phyloP scores from a whole-genome alignment of 2,329 filamentous ascomycete genomes.

The Alternaria sp. region DNA sequence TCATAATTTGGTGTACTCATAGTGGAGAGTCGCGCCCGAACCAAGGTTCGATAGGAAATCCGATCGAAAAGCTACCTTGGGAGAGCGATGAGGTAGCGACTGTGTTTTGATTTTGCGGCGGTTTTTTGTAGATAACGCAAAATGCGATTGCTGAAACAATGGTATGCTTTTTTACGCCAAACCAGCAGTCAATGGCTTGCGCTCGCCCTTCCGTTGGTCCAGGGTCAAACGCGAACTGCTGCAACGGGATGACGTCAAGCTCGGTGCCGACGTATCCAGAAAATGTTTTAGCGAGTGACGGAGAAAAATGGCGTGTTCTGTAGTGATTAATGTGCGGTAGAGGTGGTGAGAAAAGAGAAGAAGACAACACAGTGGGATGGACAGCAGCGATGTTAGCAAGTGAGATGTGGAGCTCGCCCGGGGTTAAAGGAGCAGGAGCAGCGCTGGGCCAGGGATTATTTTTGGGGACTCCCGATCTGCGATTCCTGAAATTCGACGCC shows the following conservation, averaged over 20 bases:
- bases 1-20: constrained; percentile 47
- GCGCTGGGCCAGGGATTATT: constrained; percentile 16
- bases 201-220: not conserved
- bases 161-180: not conserved
- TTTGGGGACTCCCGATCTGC: constrained; percentile 29
- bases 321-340: not conserved
- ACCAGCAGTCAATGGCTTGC: constrained; percentile 7
- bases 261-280: not conserved
- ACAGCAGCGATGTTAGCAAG: constrained; percentile 8
- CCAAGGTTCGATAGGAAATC: not conserved
- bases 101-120: not conserved
- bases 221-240: not conserved
- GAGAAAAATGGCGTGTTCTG: not conserved
- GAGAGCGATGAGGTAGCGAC: not conserved
- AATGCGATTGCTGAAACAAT: not conserved
- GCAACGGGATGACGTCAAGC: constrained; percentile 13
- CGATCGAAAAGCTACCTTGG: not conserved
- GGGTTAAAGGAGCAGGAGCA: constrained; percentile 25
- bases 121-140: not conserved
- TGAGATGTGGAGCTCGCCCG: constrained; percentile 13
- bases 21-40: constrained; percentile 10
- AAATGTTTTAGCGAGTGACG: constrained; percentile 5
- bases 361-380: not conserved
- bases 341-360: not conserved
- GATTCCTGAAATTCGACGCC: constrained; percentile 18